These are phyloP conservation scores for Aspergillus flavus DNA, from an alignment of 2,329 filamentous ascomycete genomes.

Conservation along the genomic window DNA sequence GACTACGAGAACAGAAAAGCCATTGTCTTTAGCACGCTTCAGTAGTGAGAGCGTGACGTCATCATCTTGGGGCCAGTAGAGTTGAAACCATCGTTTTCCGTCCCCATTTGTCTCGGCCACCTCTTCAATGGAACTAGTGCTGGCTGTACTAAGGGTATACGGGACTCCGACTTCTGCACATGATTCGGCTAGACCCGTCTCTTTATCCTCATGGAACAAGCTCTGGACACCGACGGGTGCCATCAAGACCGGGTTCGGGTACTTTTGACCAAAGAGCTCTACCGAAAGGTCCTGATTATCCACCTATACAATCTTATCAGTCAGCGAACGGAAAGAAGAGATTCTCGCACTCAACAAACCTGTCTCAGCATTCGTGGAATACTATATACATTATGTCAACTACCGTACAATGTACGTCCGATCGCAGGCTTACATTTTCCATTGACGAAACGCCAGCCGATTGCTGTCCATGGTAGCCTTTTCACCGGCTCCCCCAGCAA, in stretches of 20 bases:
- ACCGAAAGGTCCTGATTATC: slow-evolving; percentile 52
- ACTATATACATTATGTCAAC: slow-evolving; percentile 34
- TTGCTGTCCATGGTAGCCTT: slow-evolving; percentile 64
- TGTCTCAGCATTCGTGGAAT: slow-evolving; percentile 55
- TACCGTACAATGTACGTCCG: neutral
- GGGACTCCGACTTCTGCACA: slow-evolving; percentile 64
- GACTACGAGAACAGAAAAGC: slow-evolving; percentile 68
- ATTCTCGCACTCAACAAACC: slow-evolving; percentile 16
- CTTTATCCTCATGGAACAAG: slow-evolving; percentile 67
- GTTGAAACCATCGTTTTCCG: slow-evolving; percentile 69
- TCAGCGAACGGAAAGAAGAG: neutral
- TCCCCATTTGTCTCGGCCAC: slow-evolving; percentile 61
- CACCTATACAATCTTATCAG: slow-evolving; percentile 24
- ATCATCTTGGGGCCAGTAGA: slow-evolving; percentile 72
- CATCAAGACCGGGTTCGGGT: slow-evolving; percentile 59
- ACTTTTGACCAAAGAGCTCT: slow-evolving; percentile 54
- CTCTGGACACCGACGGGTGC: slow-evolving; percentile 71
- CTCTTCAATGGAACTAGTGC: slow-evolving; percentile 66
- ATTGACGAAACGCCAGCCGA: slow-evolving; percentile 56
- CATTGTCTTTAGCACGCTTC: slow-evolving; percentile 60
- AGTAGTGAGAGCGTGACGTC: slow-evolving; percentile 67
- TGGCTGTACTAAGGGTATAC: slow-evolving; percentile 68
- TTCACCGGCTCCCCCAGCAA: slow-evolving; percentile 65
- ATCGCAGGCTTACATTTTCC: slow-evolving; percentile 41
- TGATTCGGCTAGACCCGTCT: slow-evolving; percentile 65